These are phyloP conservation scores for Piper longum DNA, from an alignment of 164 flowering plant species.

Conservation along the genomic window DNA sequence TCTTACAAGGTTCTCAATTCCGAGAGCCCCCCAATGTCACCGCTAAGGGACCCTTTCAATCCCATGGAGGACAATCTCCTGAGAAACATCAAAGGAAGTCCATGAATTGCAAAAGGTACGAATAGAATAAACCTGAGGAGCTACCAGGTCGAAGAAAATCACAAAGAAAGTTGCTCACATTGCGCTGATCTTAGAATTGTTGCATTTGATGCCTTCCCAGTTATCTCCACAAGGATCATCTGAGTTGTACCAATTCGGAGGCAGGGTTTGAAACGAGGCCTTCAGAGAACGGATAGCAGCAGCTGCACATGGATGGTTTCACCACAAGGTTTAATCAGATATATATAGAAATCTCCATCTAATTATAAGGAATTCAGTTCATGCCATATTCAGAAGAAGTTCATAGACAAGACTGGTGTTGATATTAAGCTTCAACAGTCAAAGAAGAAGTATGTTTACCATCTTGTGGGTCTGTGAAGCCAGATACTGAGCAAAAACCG, in stretches of 20 bases:
- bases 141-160: not conserved
- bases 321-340: not conserved
- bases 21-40: slow-evolving; percentile 67
- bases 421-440: too few species aligned
- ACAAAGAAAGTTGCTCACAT: slow-evolving; percentile 30
- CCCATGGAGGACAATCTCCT: slow-evolving; percentile 76
- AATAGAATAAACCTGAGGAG: not conserved
- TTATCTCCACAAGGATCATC: slow-evolving; percentile 58
- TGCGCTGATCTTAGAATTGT: slow-evolving; percentile 45
- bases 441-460: slow-evolving; percentile 1
- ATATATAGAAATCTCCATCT: not conserved
- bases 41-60: slow-evolving; percentile 46
- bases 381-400: too few species aligned
- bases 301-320: slow-evolving; percentile 24
- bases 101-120: too few species aligned
- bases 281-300: slow-evolving; percentile 41
- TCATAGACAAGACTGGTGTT: too few species aligned
- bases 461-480: slow-evolving; percentile 7
- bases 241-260: slow-evolving; percentile 66
- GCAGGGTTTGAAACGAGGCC: slow-evolving; percentile 46
- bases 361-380: too few species aligned
- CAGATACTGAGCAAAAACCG: not conserved
- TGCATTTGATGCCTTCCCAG: slow-evolving; percentile 88
- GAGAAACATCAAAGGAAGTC: slow-evolving; percentile 4
- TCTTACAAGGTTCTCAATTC: slow-evolving; percentile 72